A percentile compares a stretch with the other conserved stretches of the same genome.
phyloP scores from a whole-genome alignment of 2,329 filamentous ascomycete species.

The Meredithiella fracta region DNA sequence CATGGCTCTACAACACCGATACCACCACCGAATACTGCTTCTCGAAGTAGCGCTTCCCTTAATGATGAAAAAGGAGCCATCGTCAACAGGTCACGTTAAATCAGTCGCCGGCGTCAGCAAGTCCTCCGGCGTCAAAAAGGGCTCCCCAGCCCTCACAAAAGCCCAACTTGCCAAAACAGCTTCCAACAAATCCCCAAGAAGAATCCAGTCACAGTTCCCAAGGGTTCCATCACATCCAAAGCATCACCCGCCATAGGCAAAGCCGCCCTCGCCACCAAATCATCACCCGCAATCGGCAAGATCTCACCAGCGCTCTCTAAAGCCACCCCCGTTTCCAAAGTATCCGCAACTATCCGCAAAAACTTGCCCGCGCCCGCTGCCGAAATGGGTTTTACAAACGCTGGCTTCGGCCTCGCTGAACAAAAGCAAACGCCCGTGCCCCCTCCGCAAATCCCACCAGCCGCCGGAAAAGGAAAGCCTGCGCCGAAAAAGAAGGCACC shows the following conservation, averaged over 20 bases:
- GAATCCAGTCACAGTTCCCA: conserved; percentile 5
- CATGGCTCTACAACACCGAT: not conserved
- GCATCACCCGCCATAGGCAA: conserved; percentile 9
- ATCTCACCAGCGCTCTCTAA: conserved; percentile 10
- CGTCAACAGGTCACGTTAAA: conserved; percentile 3
- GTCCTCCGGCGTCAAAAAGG: conserved; percentile 9
- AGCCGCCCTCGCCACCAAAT: conserved; percentile 2
- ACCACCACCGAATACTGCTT: not conserved
- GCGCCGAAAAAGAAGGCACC: conserved; percentile 21
- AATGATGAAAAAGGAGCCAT: conserved; percentile 11
- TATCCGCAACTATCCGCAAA: conserved; percentile 6
- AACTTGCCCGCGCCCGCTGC: conserved; percentile 6
- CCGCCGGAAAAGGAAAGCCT: conserved; percentile 5
- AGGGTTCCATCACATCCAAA: conserved; percentile 5
- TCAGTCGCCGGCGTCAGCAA: conserved; percentile 9
- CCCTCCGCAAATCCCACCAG: conserved; percentile 13
- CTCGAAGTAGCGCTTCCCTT: conserved; percentile 8
- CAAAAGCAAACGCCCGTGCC: conserved; percentile 14
- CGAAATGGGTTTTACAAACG: conserved; percentile 7
- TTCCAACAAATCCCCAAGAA: conserved; percentile 12
- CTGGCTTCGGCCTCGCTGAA: conserved; percentile 6
- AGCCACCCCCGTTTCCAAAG: conserved; percentile 3
- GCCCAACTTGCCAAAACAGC: conserved; percentile 8
- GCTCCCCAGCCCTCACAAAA: conserved; percentile 11
- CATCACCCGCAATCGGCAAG: conserved; percentile 6